phyloP scores from a whole-genome alignment of 805 yeast genomes.

The Candida ficus region DNA sequence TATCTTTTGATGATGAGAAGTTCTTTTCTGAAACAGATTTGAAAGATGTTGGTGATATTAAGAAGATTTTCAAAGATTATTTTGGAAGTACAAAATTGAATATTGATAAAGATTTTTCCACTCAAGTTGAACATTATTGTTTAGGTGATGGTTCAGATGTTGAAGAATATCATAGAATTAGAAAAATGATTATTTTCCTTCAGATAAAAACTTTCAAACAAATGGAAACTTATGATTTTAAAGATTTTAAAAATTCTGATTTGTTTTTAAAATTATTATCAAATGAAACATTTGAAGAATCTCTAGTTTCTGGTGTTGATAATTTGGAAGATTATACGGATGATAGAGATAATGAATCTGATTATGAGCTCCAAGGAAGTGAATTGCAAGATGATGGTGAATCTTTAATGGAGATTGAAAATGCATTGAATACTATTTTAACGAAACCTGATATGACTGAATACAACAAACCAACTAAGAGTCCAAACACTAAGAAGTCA shows the following conservation, averaged over 20 bases:
- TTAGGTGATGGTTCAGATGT: slow-evolving; percentile 14
- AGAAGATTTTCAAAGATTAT: slow-evolving; percentile 40
- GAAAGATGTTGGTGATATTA: slow-evolving; percentile 47
- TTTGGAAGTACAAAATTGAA: slow-evolving; percentile 30
- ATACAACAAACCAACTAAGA: no score
- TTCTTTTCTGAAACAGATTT: slow-evolving; percentile 15
- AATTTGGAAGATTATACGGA: slow-evolving; percentile 3
- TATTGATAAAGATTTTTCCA: slow-evolving; percentile 24
- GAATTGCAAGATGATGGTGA: slow-evolving; percentile 2
- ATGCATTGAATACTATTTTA: slow-evolving; percentile 27
- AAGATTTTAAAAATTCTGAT: slow-evolving; percentile 57
- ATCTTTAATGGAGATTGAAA: slow-evolving; percentile 28
- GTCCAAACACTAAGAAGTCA: no score
- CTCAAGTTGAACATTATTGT: slow-evolving; percentile 35
- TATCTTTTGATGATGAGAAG: slow-evolving; percentile 9
- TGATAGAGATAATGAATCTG: neutral
- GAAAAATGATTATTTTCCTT: slow-evolving; percentile 52
- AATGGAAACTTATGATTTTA: slow-evolving; percentile 49
- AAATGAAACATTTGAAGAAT: slow-evolving; percentile 31
- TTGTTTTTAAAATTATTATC: slow-evolving; percentile 49
- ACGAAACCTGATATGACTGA: slow-evolving; percentile 14
- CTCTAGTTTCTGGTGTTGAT: slow-evolving; percentile 25
- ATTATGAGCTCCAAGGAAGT: neutral
- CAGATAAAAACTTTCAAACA: slow-evolving; percentile 49
- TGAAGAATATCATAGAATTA: slow-evolving; percentile 43